Evolutionary conservation across 176 grass and related monocot species (phyloP).

Genomic region (Paspalum vaginatum): DNA sequence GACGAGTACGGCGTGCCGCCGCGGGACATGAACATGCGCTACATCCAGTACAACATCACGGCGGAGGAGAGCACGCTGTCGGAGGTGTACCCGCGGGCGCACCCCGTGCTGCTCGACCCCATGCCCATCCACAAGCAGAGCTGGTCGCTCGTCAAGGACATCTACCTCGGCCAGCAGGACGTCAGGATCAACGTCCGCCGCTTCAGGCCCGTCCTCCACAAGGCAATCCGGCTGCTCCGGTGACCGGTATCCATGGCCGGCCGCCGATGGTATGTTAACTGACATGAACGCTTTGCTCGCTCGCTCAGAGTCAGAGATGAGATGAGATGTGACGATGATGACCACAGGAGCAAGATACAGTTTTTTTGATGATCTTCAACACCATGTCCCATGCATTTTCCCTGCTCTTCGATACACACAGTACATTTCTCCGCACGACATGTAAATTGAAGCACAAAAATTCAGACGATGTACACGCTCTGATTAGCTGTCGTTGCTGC

Average conservation of each 20-base stretch:
- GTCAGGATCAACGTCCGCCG: conserved; percentile 56
- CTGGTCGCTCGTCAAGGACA: conserved; percentile 61
- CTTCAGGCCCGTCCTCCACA: conserved; percentile 58
- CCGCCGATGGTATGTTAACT: too few species aligned
- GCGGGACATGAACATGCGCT: conserved; percentile 73
- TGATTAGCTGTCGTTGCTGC: conserved; percentile 18
- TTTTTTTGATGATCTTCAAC: too few species aligned
- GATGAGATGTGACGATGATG: too few species aligned
- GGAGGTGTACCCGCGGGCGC: conserved; percentile 59
- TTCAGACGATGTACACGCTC: not conserved
- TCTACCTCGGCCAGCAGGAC: conserved; percentile 76
- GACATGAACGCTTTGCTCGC: too few species aligned
- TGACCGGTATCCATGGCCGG: conserved; percentile 28
- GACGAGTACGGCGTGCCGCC: conserved; percentile 78
- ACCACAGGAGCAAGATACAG: too few species aligned
- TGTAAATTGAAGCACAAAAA: not conserved
- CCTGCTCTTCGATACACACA: not conserved
- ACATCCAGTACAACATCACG: conserved; percentile 85
- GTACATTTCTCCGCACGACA: not conserved
- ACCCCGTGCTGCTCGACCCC: conserved; percentile 68
- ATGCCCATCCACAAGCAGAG: conserved; percentile 65
- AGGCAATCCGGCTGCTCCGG: conserved; percentile 63
- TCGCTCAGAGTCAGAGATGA: too few species aligned
- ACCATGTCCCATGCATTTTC: too few species aligned
- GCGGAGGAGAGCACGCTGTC: conserved; percentile 74